Evolutionary conservation across 768 basidiomycete species (phyloP), one percentile per base, ranked within the genome.

Genomic region (Rhizopogon vinicolor): DNA sequence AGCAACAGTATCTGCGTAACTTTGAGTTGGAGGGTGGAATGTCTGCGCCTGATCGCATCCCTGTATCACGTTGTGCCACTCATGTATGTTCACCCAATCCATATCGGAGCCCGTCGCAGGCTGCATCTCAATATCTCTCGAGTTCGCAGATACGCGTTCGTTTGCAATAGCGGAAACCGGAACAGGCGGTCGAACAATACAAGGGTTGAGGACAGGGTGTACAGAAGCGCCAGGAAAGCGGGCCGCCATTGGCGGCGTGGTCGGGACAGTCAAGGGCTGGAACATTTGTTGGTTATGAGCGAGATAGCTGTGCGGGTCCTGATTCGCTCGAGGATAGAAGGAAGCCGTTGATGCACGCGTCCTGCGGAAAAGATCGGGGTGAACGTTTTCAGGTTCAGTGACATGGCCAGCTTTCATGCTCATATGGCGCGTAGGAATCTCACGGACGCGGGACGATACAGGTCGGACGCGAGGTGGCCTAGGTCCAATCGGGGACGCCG

Each of bases 401-500:
- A 62, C 56, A 39, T 62, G 68, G 41, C 62, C 63, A 50, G 60
- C 60, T 14, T 61, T 51, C 68, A 69, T 68, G 46, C 70, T 71
- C 63, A 60, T 70, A 45, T 68, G 70, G 10, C 65, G 65, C 10
- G 63, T 63, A 1, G 66, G 68, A 13, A 59, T 65, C 44, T 66
- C 65, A 19, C 61, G 42, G 16, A 59, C 61, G 1, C 65, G 71
- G 19, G 71, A 68, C 7, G 68, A 67, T 46, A 67, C 56, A 1
- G 66, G 71, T 18, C 68, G 66, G 39, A 58, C 55, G 58, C 56
- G 71, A 51, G 53, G 68, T 13, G 75, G 68, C 4, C 83, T 76
- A 7, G 82, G 81, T 14, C 81, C 82, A 19, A 72, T 69, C n/a
- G 81, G 81, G 19, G 79, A 80, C 5, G 76, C 68, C 3, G 79